Percentiles rank a stretch among this genome's conserved stretches.
phyloP scores from a whole-genome alignment of 1,139 yeast species.

The Ogataea hybrid region DNA sequence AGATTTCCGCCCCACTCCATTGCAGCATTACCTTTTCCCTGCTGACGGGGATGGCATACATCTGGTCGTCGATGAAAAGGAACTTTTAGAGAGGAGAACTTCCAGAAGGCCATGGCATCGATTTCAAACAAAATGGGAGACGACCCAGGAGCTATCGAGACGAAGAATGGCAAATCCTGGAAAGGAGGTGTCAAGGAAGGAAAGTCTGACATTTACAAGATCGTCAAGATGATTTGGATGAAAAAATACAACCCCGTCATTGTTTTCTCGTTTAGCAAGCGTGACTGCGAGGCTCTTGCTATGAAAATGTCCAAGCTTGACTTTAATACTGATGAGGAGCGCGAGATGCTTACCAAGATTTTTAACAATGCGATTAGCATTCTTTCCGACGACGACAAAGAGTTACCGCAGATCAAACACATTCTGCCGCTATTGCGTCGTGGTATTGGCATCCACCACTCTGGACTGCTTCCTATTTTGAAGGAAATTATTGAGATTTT shows the following conservation, averaged over 20 bases:
- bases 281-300: constrained; percentile 95
- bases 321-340: constrained; percentile 89
- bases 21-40: constrained; percentile 95
- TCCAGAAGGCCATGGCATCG: constrained; percentile 97
- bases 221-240: constrained; percentile 96
- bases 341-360: constrained; percentile 83
- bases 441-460: constrained; percentile 98
- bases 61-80: constrained; percentile 96
- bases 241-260: constrained; percentile 96
- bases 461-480: constrained; percentile 91
- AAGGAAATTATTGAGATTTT: constrained; percentile 96
- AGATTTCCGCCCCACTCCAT: constrained; percentile 97
- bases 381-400: constrained; percentile 86
- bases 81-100: constrained; percentile 92
- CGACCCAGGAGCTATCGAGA: constrained; percentile 62
- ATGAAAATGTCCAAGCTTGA: constrained; percentile 93
- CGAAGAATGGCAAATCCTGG: constrained; percentile 68
- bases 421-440: constrained; percentile 83
- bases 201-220: constrained; percentile 90
- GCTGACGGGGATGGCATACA: constrained; percentile 98
- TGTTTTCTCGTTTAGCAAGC: constrained; percentile 93
- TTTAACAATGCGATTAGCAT: constrained; percentile 85
- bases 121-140: constrained; percentile 82
- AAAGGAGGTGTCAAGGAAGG: constrained; percentile 83
- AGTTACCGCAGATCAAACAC: constrained; percentile 90